Evolutionary conservation across 129 eudicot species (phyloP).

Genomic region (Chrysanthemum seticuspe): DNA sequence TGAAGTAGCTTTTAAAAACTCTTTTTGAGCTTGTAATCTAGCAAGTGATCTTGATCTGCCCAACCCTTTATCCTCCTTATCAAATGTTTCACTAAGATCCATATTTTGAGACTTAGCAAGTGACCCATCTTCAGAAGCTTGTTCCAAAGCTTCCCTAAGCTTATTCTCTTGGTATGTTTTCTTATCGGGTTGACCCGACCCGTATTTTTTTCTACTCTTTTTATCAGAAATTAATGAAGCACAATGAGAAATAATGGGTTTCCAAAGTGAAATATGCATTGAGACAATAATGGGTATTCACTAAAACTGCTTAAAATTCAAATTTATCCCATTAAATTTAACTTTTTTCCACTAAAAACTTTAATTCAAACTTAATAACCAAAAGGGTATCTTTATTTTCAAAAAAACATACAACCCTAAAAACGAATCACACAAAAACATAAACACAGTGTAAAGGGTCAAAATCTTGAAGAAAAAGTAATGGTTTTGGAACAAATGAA

Average conservation of each 20-base stretch:
- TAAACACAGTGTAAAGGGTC: background rate
- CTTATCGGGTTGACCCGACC: constrained; percentile 23
- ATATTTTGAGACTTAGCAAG: constrained; percentile 38
- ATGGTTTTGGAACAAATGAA: background rate
- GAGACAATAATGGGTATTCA: constrained; percentile 12
- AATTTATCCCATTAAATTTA: constrained; percentile 22
- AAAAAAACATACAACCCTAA: constrained; percentile 12
- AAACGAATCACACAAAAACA: background rate
- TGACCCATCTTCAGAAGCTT: constrained; percentile 47
- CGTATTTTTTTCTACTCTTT: constrained; percentile 38
- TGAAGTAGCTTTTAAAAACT: constrained; percentile 42
- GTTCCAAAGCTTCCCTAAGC: constrained; percentile 44
- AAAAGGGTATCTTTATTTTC: constrained; percentile 8
- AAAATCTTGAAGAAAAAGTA: background rate
- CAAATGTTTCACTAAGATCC: constrained; percentile 35
- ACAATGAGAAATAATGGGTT: constrained; percentile 46
- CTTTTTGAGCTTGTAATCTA: constrained; percentile 42
- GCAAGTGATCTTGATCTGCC: constrained; percentile 52
- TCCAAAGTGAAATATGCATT: constrained; percentile 50
- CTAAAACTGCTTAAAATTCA: background rate
- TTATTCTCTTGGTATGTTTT: constrained; percentile 35
- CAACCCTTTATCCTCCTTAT: constrained; percentile 31
- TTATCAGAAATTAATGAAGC: constrained; percentile 36
- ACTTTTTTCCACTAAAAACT: constrained; percentile 20
- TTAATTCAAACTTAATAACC: constrained; percentile 31